Evolutionary conservation across 495 filamentous ascomycete species (phyloP).

Genomic region (Aspergillus homomorphus): DNA sequence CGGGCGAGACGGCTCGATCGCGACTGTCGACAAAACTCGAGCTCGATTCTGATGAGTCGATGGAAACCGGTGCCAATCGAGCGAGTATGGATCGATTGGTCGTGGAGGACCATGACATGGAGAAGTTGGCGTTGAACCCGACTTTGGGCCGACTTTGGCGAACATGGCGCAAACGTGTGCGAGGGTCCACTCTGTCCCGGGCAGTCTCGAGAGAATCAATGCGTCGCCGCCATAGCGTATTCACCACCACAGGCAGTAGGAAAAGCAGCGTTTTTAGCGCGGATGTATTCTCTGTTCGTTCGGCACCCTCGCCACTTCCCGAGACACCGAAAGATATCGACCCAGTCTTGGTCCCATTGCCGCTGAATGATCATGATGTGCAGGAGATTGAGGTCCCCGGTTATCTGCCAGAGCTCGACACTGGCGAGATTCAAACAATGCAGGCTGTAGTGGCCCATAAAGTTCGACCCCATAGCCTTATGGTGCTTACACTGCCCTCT

Average conservation of each 20-base stretch:
- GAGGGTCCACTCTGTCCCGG: slow-evolving; percentile 37
- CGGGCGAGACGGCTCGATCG: slow-evolving; percentile 83
- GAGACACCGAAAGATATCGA: slow-evolving; percentile 34
- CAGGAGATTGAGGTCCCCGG: slow-evolving; percentile 72
- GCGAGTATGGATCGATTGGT: slow-evolving; percentile 58
- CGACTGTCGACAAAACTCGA: slow-evolving; percentile 50
- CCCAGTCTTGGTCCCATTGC: slow-evolving; percentile 58
- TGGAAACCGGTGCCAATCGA: slow-evolving; percentile 23
- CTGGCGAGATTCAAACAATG: slow-evolving; percentile 51
- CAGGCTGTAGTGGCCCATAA: slow-evolving; percentile 45
- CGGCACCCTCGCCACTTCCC: slow-evolving; percentile 5
- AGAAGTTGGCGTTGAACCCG: slow-evolving; percentile 84
- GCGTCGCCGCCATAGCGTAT: slow-evolving; percentile 30
- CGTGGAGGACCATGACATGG: slow-evolving; percentile 89
- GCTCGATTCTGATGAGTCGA: slow-evolving; percentile 19
- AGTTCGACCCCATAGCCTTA: slow-evolving; percentile 62
- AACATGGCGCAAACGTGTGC: slow-evolving; percentile 84
- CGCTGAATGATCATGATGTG: slow-evolving; percentile 64
- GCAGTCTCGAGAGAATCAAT: slow-evolving; percentile 46
- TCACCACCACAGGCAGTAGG: slow-evolving; percentile 24
- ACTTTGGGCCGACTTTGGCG: slow-evolving; percentile 90
- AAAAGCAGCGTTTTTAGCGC: slow-evolving; percentile 40
- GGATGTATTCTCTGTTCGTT: slow-evolving; percentile 28
- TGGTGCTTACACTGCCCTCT: slow-evolving; percentile 45
- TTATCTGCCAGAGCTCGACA: slow-evolving; percentile 55